phyloP scores from a whole-genome alignment of 1,284 basidiomycete genomes.

The Cutaneotrichosporon cutaneum region DNA sequence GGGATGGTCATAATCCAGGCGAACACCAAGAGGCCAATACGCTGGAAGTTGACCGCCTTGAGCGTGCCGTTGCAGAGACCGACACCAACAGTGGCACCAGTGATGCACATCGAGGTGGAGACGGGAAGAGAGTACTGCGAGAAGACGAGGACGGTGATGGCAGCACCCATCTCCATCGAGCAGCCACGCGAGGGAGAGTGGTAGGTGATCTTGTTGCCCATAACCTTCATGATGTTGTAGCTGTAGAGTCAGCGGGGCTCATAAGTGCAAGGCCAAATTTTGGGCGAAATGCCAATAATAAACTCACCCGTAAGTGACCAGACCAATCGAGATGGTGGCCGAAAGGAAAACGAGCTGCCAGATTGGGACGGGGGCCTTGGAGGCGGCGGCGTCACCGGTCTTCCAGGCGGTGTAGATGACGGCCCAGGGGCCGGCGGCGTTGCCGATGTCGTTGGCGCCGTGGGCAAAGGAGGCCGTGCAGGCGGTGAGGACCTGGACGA shows the following conservation, averaged over 20 bases:
- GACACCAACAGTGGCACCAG: constrained; percentile 55
- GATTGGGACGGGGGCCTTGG: constrained; percentile 51
- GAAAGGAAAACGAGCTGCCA: constrained; percentile 55
- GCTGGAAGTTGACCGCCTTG: constrained; percentile 51
- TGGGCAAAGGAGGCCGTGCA: constrained; percentile 57
- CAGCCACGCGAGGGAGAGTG: constrained; percentile 55
- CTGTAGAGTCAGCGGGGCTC: neutral
- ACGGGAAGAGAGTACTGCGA: constrained; percentile 54
- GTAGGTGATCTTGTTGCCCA: constrained; percentile 56
- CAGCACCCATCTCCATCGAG: constrained; percentile 56
- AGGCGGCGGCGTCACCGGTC: constrained; percentile 39
- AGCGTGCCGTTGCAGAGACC: constrained; percentile 53
- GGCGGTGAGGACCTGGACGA: constrained; percentile 56
- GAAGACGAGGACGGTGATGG: constrained; percentile 54
- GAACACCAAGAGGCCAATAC: constrained; percentile 32
- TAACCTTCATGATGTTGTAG: constrained; percentile 49
- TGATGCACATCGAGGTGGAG: constrained; percentile 56
- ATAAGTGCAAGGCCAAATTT: too few relatives aligned
- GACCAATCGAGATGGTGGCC: constrained; percentile 51
- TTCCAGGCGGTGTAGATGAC: constrained; percentile 52
- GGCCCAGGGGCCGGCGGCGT: constrained; percentile 56
- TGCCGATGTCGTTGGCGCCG: constrained; percentile 52
- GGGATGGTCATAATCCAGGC: constrained; percentile 54
- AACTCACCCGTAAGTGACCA: constrained; percentile 53
- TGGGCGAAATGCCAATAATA: neutral